Evolutionary conservation across 306 rosid species (phyloP), one percentile per base, ranked within the genome.

Genomic region (Clitoria ternatea): DNA sequence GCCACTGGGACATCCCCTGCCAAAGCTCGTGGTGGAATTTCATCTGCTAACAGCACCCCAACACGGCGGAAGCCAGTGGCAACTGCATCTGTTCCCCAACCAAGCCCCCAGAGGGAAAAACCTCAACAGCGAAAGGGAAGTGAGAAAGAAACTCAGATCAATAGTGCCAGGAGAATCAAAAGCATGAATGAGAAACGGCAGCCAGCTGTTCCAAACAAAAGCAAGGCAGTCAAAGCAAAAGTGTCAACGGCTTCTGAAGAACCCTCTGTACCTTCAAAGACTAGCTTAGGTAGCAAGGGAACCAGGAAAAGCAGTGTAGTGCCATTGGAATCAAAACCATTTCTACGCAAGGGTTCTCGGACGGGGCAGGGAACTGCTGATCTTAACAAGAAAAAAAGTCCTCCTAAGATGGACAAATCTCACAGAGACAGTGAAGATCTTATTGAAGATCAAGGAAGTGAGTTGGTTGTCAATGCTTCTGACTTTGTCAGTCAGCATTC

Each of bases 241-340:
- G 81, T 55, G 24, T 81, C 37, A 43, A 44, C 77, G 57, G 70
- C 81, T 66, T 74, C 87, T 74, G 89, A 76, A 66, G 97, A 87
- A 71, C 40, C 61, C 61, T 55, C 92, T 18, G 83, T 78, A 72
- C 77, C 85, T 20, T 79, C 86, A 22, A 94, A 87, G 83, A 79
- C 82, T 40, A 83, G 71, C 52, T 47, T 77, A 53, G 72, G 52
- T 72, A 84, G 69, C 87, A 94, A 82, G 90, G 88, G 77, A 71
- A 77, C 95, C 67, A 89, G 85, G 89, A 94, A 87, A 84, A 85
- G 98, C 86, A 91, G 92, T 66, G 87, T 91, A 74, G 98, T 94
- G 49, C 98, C 98, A 13, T 77, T 94, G 83, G 98, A 94, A 73
- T 85, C 96, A 26, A 94, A 89, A 81, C 90, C 98, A 59, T 87